Evolutionary conservation across 1,139 yeast genomes (phyloP), one percentile per base, ranked within the genome.

Genomic region (Pichia sp.): DNA sequence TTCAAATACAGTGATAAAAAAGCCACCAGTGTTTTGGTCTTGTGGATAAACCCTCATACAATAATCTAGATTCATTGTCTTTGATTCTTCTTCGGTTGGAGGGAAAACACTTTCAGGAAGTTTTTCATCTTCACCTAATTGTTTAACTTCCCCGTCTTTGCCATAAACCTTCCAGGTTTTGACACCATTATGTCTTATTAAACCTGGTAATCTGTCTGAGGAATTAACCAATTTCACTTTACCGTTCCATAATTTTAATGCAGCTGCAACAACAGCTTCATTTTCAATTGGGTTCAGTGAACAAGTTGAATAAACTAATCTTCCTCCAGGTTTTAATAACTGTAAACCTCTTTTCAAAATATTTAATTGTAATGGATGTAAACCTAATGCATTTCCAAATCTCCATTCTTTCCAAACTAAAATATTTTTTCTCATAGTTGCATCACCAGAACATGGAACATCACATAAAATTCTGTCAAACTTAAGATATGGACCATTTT

Each of bases 391-490:
- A 61, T 87, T 87, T 49, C 95, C 95, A 35, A 85, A 78, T 37
- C 81, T 77, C 87, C 96, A 94, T 58, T 89, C 96, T 59, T 82
- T 84, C 99, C 99, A 94, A 30, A 94, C 96, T 60, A 86, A 87
- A 56, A 89, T 77, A 61, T 94, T 94, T 69, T 94, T 94, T 63
- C 99, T 80, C 96, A 94, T 87, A 39, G 99, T 94, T 49, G 95
- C 99, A 65, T 94, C 99, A 55, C 99, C 99, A 25, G 97, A 86
- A 71, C 99, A 94, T 46, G 99, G 99, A 28, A 94, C 99, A 65
- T 94, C 99, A 71, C 97, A 92, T 54, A 94, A 73, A 47, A 94
- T 80, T 61, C 98, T 78, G 67, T 94, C 98, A 63, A 87, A 94
- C 64, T 84, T 85, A 53, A 82, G 65, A 55, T 68, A 72, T 41